phyloP scores from a whole-genome alignment of 495 filamentous ascomycete genomes.

The Aspergillus coremiiformis region DNA sequence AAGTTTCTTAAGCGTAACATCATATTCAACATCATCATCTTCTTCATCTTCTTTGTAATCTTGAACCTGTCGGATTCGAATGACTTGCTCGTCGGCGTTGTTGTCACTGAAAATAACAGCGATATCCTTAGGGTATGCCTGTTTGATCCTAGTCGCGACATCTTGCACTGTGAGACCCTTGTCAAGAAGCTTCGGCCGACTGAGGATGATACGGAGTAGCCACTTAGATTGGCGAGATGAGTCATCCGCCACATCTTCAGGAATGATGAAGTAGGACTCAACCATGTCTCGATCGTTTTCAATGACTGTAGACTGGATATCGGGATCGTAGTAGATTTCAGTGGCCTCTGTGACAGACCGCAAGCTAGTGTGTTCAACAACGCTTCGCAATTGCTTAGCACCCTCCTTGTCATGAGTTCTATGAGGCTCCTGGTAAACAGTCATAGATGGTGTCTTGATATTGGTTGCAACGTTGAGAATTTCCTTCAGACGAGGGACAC shows the following conservation, averaged over 20 bases:
- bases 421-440: conserved; percentile 67
- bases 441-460: conserved; percentile 98
- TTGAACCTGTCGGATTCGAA: conserved; percentile 80
- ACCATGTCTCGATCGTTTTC: conserved; percentile 87
- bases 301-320: conserved; percentile 77
- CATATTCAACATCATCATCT: conserved; percentile 76
- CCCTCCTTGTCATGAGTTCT: conserved; percentile 58
- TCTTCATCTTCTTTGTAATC: conserved; percentile 67
- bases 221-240: conserved; percentile 79
- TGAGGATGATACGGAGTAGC: conserved; percentile 89
- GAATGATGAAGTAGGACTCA: conserved; percentile 93
- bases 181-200: conserved; percentile 87
- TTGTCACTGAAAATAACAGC: conserved; percentile 96
- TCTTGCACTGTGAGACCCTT: conserved; percentile 89
- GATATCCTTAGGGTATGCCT: conserved; percentile 76
- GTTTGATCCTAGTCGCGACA: conserved; percentile 82
- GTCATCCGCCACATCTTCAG: conserved; percentile 68
- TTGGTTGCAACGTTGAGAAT: conserved; percentile 96
- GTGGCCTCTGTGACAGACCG: conserved; percentile 83
- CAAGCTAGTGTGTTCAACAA: conserved; percentile 91
- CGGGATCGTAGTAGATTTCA: conserved; percentile 96
- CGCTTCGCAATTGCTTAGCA: conserved; percentile 78
- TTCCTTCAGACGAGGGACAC: conserved; percentile 98
- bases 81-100: conserved; percentile 91
- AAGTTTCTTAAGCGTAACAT: conserved; percentile 81